Percentiles rank a stretch among this genome's conserved stretches.
phyloP scores from a whole-genome alignment of 805 yeast species.

The Candida ovalis region DNA sequence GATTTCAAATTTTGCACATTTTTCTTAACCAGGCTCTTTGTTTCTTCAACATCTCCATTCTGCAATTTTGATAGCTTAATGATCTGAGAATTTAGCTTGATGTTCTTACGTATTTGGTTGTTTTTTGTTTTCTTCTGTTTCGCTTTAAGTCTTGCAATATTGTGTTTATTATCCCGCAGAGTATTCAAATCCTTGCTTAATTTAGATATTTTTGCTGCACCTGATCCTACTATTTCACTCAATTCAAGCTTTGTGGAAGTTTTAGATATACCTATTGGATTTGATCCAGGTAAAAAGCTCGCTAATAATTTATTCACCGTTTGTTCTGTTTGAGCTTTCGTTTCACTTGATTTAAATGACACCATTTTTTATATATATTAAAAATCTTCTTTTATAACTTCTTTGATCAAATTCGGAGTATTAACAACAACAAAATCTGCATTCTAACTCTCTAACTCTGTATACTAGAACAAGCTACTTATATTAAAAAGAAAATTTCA shows the following conservation, averaged over 20 bases:
- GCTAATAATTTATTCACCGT: constrained; percentile 26
- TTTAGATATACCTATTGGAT: constrained; percentile 1
- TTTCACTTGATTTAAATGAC: constrained; percentile 16
- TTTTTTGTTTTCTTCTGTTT: constrained; percentile 17
- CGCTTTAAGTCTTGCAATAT: constrained; percentile 14
- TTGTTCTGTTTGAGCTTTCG: constrained; percentile 16
- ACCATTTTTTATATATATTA: not conserved
- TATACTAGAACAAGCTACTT: not conserved
- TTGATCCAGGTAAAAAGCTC: constrained; percentile 22
- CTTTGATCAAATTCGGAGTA: too few species aligned
- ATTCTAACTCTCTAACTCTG: not conserved
- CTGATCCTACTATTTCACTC: constrained; percentile 6
- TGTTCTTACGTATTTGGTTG: constrained; percentile 12
- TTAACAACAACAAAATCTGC: too few species aligned
- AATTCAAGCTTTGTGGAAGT: constrained; percentile 2
- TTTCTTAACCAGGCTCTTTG: constrained; percentile 36
- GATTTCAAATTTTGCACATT: constrained; percentile 38
- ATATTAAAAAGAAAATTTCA: constrained; percentile 2
- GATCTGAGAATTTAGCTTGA: constrained; percentile 13
- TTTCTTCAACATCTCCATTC: constrained; percentile 30
- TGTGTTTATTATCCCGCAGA: constrained; percentile 13
- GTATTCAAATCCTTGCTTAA: constrained; percentile 15
- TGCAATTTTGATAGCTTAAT: constrained; percentile 21
- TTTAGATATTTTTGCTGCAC: constrained; percentile 26
- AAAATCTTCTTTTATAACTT: too few species aligned